Conservation (phyloP, 78 protist genomes). For the Salpingoeca rosetta region DNA sequence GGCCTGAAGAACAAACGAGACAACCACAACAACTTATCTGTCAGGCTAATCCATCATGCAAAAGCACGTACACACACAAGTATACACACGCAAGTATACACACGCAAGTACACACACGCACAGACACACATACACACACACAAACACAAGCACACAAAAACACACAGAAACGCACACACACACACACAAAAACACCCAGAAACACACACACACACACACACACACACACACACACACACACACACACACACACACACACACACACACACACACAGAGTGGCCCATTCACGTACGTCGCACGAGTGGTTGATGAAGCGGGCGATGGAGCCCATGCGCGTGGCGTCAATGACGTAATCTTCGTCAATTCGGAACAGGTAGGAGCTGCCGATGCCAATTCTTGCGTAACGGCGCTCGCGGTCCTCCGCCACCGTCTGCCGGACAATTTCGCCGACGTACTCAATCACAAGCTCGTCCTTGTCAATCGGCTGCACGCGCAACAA, state of each 20-base stretch:
- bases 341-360: conserved; percentile 77
- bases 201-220: not conserved
- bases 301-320: conserved; percentile 96
- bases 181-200: not conserved
- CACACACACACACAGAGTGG: not conserved
- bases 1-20: conserved; percentile 44
- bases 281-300: conserved; percentile 59
- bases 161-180: too few species aligned
- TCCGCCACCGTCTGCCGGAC: conserved; percentile 75
- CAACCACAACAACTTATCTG: too few species aligned
- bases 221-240: not conserved
- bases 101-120: not conserved
- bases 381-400: conserved; percentile 63
- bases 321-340: conserved; percentile 83
- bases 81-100: not conserved
- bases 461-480: conserved; percentile 70
- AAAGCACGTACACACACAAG: not conserved
- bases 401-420: conserved; percentile 72
- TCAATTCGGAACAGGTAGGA: conserved; percentile 89
- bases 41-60: not conserved
- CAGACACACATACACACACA: not conserved
- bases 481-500: conserved; percentile 15
- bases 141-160: not conserved
- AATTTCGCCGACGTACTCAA: conserved; percentile 94
- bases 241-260: not conserved